A percentile compares a stretch with the other conserved stretches of the same genome.
phyloP scores from a whole-genome alignment of 2,329 filamentous ascomycete species.

The Diaporthe vexans region DNA sequence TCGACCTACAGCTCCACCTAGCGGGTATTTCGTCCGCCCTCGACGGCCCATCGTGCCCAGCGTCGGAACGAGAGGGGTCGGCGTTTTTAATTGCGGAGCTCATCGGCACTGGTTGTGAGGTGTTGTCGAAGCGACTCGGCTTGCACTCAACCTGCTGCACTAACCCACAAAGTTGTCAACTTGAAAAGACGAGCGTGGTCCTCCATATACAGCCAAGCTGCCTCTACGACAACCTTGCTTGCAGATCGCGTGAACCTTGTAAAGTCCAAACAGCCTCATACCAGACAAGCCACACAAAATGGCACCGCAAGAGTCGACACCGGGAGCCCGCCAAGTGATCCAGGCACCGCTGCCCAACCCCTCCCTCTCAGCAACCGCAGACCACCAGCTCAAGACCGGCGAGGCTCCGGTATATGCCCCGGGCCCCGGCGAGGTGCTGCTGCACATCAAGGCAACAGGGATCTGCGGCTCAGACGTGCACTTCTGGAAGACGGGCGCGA shows the following conservation, averaged over 20 bases:
- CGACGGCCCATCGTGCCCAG: slow-evolving; percentile 15
- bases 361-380: slow-evolving; percentile 70
- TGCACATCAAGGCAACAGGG: slow-evolving; percentile 74
- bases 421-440: slow-evolving; percentile 65
- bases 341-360: slow-evolving; percentile 59
- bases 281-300: background rate
- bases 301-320: background rate
- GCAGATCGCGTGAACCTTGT: slow-evolving; percentile 8
- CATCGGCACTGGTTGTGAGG: slow-evolving; percentile 5
- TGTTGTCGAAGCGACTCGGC: background rate
- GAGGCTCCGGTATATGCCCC: slow-evolving; percentile 71
- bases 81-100: slow-evolving; percentile 19
- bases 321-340: slow-evolving; percentile 42
- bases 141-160: background rate
- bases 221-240: background rate
- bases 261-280: background rate
- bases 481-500: slow-evolving; percentile 76
- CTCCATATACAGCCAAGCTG: background rate
- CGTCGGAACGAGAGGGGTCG: slow-evolving; percentile 16
- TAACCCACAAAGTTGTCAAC: background rate
- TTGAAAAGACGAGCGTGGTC: background rate
- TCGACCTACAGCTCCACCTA: slow-evolving; percentile 7
- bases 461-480: slow-evolving; percentile 79
- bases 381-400: slow-evolving; percentile 69
- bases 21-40: background rate